Evolutionary conservation across 805 yeast genomes (phyloP), one percentile per base, ranked within the genome.

Genomic region (Ogataea nonfermentans): DNA sequence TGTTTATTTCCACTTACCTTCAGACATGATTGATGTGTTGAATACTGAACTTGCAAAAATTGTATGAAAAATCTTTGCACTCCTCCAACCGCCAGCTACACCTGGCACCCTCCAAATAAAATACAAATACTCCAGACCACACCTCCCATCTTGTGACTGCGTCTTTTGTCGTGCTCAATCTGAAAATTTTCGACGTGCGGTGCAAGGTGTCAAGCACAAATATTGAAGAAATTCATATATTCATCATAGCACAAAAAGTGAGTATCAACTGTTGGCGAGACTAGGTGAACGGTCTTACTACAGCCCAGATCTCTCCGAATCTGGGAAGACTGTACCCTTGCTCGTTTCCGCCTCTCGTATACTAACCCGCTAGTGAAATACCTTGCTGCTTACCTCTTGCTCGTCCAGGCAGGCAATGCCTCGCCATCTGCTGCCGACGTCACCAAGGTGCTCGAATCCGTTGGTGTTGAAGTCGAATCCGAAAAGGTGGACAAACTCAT

Each of bases 331-430:
- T 19, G 8, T 19, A 19, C 8, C 8, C 8, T 8, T 20, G 12
- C 13, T 7, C 20, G 17, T n/a, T 15, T 22, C n/a, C 12, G 20
- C 8, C 22, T 12, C 14, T 9, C 10, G n/a, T 13, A 11, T 24
- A 41, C 47, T 44, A 40, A 46, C 44, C 13, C 15, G 27, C 28
- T 46, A 73, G 78, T 85, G 93, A 85, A 84, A 76, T 85, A 85
- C 82, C 77, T 85, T 76, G 95, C 95, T 74, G 91, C 95, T 74
- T 85, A 85, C 78, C 82, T 85, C 73, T 80, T 85, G 74, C 82
- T 85, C 70, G 83, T 73, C 65, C 85, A 84, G 73, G 88, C 90
- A 72, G 93, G 91, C 73, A 83, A 81, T 76, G 69, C 84, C 63
- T 53, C 85, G 60, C 93, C 95, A 71, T 70, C 90, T 52, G 85